Conservation (phyloP, 768 basidiomycete genomes). For the Crucibulum laeve region DNA sequence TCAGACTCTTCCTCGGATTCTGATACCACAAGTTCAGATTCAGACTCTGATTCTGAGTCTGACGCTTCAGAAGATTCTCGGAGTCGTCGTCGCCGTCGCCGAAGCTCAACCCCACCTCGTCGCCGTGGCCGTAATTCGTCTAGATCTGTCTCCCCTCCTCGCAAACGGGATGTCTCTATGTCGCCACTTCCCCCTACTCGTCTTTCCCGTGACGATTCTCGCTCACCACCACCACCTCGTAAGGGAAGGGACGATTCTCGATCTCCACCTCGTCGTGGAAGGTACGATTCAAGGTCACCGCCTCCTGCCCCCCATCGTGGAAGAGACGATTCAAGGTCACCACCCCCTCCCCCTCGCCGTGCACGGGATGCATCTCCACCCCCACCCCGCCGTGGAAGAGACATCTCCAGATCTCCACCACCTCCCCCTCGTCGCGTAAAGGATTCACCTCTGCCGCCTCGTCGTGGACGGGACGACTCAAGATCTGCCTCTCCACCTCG, state of each 20-base stretch:
- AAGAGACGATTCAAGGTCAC: background rate
- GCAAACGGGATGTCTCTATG: constrained; percentile 16
- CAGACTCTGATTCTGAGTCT: constrained; percentile 25
- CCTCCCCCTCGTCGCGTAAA: background rate
- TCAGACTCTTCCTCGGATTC: constrained; percentile 24
- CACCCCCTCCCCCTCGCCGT: background rate
- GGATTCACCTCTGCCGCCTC: background rate
- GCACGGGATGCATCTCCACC: background rate
- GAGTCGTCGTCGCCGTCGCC: constrained; percentile 19
- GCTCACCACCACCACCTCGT: constrained; percentile 15
- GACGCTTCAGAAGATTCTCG: constrained; percentile 19
- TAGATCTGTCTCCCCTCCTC: constrained; percentile 9
- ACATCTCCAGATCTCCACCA: background rate
- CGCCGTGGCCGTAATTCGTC: constrained; percentile 13
- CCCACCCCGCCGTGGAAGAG: background rate
- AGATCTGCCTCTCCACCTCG: background rate
- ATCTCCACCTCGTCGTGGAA: constrained; percentile 10
- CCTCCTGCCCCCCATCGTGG: background rate
- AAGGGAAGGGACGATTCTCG: constrained; percentile 12
- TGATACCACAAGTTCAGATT: constrained; percentile 15
- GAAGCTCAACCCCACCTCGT: constrained; percentile 20
- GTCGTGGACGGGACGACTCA: background rate
- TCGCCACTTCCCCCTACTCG: constrained; percentile 16
- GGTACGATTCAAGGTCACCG: constrained; percentile 4
- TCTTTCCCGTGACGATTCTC: constrained; percentile 16